Evolutionary conservation across 768 basidiomycete species (phyloP).

Genomic region (Naematelia aurantialba): DNA sequence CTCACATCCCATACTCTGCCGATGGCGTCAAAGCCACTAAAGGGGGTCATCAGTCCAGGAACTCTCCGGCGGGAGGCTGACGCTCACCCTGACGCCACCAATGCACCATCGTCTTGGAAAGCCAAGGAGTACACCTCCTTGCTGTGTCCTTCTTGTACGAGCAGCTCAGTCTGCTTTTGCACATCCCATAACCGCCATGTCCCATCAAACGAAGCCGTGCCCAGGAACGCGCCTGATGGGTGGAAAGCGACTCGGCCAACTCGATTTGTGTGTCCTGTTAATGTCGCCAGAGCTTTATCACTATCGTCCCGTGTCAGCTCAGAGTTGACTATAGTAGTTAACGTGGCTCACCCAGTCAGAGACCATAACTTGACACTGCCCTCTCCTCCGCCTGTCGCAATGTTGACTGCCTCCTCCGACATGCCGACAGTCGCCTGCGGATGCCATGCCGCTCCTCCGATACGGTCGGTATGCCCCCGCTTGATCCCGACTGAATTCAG

Average conservation of each 20-base stretch:
- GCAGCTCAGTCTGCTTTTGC: slow-evolving; percentile 68
- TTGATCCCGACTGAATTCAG: slow-evolving; percentile 74
- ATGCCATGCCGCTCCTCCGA: slow-evolving; percentile 98
- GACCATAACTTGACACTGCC: slow-evolving; percentile 84
- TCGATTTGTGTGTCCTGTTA: slow-evolving; percentile 84
- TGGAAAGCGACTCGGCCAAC: slow-evolving; percentile 95
- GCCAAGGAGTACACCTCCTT: slow-evolving; percentile 95
- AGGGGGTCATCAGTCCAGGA: background rate
- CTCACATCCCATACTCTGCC: slow-evolving; percentile 96
- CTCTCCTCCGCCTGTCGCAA: slow-evolving; percentile 89
- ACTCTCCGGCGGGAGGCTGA: too few species aligned
- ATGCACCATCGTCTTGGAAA: slow-evolving; percentile 89
- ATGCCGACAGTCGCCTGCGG: slow-evolving; percentile 75
- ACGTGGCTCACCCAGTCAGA: slow-evolving; percentile 63
- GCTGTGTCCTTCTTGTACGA: slow-evolving; percentile 93
- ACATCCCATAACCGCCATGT: slow-evolving; percentile 98
- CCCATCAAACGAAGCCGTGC: slow-evolving; percentile 92
- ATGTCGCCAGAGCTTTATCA: slow-evolving; percentile 75
- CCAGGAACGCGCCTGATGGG: slow-evolving; percentile 88
- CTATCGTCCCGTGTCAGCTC: slow-evolving; percentile 51
- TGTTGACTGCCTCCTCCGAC: slow-evolving; percentile 67
- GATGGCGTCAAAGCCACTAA: slow-evolving; percentile 90
- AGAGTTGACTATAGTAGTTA: background rate
- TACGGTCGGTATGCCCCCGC: slow-evolving; percentile 80
- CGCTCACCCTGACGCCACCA: slow-evolving; percentile 84